Conservation (phyloP, 1,139 yeast genomes). For the Hansenula sp. region DNA sequence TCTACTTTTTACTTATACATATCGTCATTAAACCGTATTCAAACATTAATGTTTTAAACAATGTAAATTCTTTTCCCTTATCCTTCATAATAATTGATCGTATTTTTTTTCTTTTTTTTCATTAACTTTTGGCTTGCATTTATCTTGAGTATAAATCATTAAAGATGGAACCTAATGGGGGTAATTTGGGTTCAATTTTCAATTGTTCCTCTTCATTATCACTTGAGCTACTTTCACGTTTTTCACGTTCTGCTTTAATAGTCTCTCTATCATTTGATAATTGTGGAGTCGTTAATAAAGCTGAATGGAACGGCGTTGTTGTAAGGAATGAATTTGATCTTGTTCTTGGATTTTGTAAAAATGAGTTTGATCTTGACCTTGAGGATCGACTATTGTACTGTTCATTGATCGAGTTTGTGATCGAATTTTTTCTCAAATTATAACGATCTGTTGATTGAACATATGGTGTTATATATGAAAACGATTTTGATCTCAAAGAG, state of each 20-base stretch:
- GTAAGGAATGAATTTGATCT: not conserved
- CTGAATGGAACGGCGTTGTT: not conserved
- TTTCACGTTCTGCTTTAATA: not conserved
- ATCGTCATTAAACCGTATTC: too few species aligned
- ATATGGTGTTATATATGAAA: constrained; percentile 12
- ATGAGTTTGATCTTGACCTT: not conserved
- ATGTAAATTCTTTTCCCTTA: constrained; percentile 4
- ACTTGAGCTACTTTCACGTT: not conserved
- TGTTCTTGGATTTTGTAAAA: not conserved
- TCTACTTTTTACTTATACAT: too few species aligned
- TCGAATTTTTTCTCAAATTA: constrained; percentile 11
- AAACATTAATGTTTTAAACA: not conserved
- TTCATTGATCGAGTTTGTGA: constrained; percentile 3
- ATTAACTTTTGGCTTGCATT: not conserved
- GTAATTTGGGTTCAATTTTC: constrained; percentile 13
- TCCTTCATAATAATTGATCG: not conserved
- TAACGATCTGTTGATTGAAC: constrained; percentile 11
- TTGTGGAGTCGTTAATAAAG: not conserved
- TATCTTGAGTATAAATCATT: constrained; percentile 15
- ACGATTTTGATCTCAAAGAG: constrained; percentile 13
- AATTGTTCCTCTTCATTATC: not conserved
- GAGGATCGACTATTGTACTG: not conserved
- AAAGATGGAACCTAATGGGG: constrained; percentile 14
- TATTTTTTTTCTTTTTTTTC: too few species aligned
- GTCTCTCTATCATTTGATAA: not conserved